These are phyloP conservation scores for Chimonanthus salicifolius DNA, from an alignment of 164 flowering plant species.

Conservation along the genomic window DNA sequence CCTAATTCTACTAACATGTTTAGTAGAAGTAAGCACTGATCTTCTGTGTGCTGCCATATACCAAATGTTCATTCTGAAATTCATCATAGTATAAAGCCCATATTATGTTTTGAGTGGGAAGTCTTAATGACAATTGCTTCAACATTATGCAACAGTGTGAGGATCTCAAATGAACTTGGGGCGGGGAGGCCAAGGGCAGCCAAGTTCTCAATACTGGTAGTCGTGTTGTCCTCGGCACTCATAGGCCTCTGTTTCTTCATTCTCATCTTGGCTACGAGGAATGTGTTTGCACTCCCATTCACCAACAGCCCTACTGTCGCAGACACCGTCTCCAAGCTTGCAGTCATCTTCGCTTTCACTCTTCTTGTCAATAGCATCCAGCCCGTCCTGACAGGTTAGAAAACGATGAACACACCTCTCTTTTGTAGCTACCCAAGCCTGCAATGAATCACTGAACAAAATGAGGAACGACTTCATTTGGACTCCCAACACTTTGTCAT, in stretches of 20 bases:
- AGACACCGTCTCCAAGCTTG: slow-evolving; percentile 22
- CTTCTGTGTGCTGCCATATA: background rate
- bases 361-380: slow-evolving; percentile 34
- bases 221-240: slow-evolving; percentile 17
- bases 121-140: too few species aligned
- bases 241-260: slow-evolving; percentile 23
- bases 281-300: slow-evolving; percentile 24
- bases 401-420: background rate
- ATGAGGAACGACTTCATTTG: background rate
- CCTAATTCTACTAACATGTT: background rate
- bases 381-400: slow-evolving; percentile 29
- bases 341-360: slow-evolving; percentile 23
- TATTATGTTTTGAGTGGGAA: background rate
- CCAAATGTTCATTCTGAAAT: background rate
- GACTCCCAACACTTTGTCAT: background rate
- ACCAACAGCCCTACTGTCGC: slow-evolving; percentile 21
- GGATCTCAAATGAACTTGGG: slow-evolving; percentile 37
- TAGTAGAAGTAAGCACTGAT: background rate
- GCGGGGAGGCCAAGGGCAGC: slow-evolving; percentile 39
- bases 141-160: slow-evolving; percentile 16
- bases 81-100: background rate
- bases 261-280: slow-evolving; percentile 22
- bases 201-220: slow-evolving; percentile 29
- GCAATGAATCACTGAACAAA: background rate
- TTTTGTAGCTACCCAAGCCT: background rate